Percentiles rank a stretch among this genome's conserved stretches.
Evolutionary conservation across 495 filamentous ascomycete genomes (phyloP).

Genomic region (Trichocladium uniseriatum): DNA sequence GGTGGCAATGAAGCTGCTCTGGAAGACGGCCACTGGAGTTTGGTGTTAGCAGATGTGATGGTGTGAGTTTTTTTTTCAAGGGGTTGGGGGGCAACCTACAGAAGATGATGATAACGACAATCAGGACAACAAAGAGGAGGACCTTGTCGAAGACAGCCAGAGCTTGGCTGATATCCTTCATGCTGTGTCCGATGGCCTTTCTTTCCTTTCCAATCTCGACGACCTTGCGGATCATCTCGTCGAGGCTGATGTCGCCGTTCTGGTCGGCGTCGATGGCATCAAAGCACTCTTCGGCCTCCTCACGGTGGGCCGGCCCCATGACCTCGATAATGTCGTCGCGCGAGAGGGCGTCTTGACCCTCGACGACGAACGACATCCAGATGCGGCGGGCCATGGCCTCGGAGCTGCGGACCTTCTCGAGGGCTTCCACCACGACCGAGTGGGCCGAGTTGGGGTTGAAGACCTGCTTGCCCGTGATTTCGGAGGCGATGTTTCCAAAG

Average conservation of each 20-base stretch:
- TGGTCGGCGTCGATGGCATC: slow-evolving; percentile 68
- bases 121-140: slow-evolving; percentile 63
- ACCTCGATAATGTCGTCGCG: slow-evolving; percentile 80
- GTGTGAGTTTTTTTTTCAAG: background rate
- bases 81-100: slow-evolving; percentile 39
- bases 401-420: slow-evolving; percentile 71
- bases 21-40: slow-evolving; percentile 64
- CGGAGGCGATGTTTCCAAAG: slow-evolving; percentile 88
- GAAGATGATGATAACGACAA: slow-evolving; percentile 80
- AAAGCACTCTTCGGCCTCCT: slow-evolving; percentile 79
- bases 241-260: slow-evolving; percentile 88
- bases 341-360: slow-evolving; percentile 71
- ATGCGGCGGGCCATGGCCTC: slow-evolving; percentile 85
- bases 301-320: slow-evolving; percentile 58
- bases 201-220: slow-evolving; percentile 73
- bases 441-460: slow-evolving; percentile 86
- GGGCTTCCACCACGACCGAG: slow-evolving; percentile 76
- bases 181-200: slow-evolving; percentile 76
- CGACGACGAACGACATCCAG: slow-evolving; percentile 97
- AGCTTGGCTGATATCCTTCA: slow-evolving; percentile 96
- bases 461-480: slow-evolving; percentile 88
- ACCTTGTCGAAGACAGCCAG: slow-evolving; percentile 84
- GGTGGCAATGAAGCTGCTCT: slow-evolving; percentile 72
- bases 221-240: slow-evolving; percentile 89
- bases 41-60: background rate